Evolutionary conservation across 805 yeast species (phyloP).

Genomic region (Sporopachydermia quercuum): DNA sequence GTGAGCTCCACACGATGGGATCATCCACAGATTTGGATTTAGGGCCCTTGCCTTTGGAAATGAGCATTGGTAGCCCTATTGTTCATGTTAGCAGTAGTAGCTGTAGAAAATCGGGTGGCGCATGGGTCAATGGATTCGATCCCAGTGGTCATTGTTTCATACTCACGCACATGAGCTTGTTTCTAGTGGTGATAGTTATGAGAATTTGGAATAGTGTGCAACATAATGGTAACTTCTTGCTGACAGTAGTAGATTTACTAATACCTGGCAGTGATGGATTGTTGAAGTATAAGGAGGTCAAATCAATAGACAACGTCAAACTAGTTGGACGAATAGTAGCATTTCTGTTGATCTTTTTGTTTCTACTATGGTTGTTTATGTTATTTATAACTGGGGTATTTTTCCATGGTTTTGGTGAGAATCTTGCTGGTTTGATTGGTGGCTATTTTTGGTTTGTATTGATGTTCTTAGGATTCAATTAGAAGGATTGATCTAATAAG

Average conservation of each 20-base stretch:
- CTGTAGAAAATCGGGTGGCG: slow-evolving; percentile 2
- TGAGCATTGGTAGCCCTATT: slow-evolving; percentile 6
- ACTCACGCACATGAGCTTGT: slow-evolving; percentile 47
- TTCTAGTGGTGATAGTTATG: slow-evolving; percentile 23
- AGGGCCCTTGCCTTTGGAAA: slow-evolving; percentile 3
- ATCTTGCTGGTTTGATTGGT: slow-evolving; percentile 51
- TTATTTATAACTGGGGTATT: slow-evolving; percentile 67
- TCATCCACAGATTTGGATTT: slow-evolving; percentile 4
- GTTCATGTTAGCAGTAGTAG: slow-evolving; percentile 3
- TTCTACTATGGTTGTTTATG: slow-evolving; percentile 72
- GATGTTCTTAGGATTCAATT: too few species aligned
- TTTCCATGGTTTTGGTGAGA: slow-evolving; percentile 73
- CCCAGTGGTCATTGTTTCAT: slow-evolving; percentile 91
- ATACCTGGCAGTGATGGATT: slow-evolving; percentile 13
- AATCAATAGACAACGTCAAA: not conserved
- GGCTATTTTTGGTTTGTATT: slow-evolving; percentile 29
- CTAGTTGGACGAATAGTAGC: not conserved
- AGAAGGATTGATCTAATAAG: too few species aligned
- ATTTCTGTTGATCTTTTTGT: slow-evolving; percentile 12
- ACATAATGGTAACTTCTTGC: slow-evolving; percentile 3
- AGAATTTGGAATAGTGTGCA: slow-evolving; percentile 1
- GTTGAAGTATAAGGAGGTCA: slow-evolving; percentile 9
- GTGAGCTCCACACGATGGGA: slow-evolving; percentile 20
- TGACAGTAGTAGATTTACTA: slow-evolving; percentile 4
- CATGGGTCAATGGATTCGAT: slow-evolving; percentile 82